Conservation (phyloP, 164 flowering plant species). For the Chimonanthus praecox region DNA sequence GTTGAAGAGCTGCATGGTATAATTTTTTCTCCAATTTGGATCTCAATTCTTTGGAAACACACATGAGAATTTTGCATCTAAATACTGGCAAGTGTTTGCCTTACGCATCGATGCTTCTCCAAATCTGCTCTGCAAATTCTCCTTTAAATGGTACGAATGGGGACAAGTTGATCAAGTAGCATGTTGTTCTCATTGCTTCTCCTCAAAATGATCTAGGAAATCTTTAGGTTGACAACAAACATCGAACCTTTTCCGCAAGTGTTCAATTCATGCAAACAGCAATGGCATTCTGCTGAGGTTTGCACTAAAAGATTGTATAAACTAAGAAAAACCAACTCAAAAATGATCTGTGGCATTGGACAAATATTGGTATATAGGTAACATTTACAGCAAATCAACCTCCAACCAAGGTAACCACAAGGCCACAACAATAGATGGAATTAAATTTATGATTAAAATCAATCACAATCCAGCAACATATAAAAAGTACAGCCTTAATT, state of each 20-base stretch:
- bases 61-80: not conserved
- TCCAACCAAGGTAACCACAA: too few species aligned
- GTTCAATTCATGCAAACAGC: not conserved
- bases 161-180: slow-evolving; percentile 3
- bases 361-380: too few species aligned
- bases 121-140: not conserved
- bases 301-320: not conserved
- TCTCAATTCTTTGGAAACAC: not conserved
- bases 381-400: too few species aligned
- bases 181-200: not conserved
- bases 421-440: too few species aligned
- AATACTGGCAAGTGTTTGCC: not conserved
- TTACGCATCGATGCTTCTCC: not conserved
- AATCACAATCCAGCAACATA: too few species aligned
- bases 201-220: not conserved
- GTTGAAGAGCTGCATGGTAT: not conserved
- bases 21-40: not conserved
- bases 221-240: not conserved
- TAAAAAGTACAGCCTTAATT: too few species aligned
- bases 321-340: too few species aligned
- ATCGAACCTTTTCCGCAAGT: not conserved
- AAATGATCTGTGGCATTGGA: too few species aligned
- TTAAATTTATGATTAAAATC: too few species aligned
- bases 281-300: not conserved
- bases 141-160: not conserved